Evolutionary conservation across 768 basidiomycete genomes (phyloP).

Genomic region (Amanita thiersii): DNA sequence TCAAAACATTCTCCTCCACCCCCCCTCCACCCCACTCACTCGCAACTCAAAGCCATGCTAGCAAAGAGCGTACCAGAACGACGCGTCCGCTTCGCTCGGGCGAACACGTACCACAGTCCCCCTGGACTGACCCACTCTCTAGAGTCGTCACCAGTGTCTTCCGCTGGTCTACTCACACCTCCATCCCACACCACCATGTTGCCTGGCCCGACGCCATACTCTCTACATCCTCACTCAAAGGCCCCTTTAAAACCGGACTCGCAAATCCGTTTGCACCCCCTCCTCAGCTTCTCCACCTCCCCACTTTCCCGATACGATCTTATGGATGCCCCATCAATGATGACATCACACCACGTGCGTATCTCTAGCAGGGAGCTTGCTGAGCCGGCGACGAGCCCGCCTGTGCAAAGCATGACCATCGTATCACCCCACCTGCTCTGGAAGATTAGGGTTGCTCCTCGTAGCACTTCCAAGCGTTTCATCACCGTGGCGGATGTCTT

Average conservation of each 20-base stretch:
- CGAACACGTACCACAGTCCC: not conserved
- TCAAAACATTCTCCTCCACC: not conserved
- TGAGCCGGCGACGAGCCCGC: slow-evolving; percentile 26
- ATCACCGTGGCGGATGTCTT: slow-evolving; percentile 38
- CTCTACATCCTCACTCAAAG: not conserved
- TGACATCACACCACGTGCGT: slow-evolving; percentile 15
- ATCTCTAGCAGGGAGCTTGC: slow-evolving; percentile 18
- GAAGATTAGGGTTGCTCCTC: slow-evolving; percentile 22
- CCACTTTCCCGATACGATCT: slow-evolving; percentile 22
- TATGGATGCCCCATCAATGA: slow-evolving; percentile 19
- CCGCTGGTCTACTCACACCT: not conserved
- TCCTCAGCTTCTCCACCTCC: slow-evolving; percentile 17
- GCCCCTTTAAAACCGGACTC: not conserved
- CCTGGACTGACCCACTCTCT: not conserved
- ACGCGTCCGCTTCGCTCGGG: slow-evolving; percentile 1
- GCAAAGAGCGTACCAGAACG: not conserved
- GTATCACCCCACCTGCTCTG: slow-evolving; percentile 22
- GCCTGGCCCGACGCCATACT: slow-evolving; percentile 4
- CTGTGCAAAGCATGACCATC: slow-evolving; percentile 20
- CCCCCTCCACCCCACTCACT: not conserved
- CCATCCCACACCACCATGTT: slow-evolving; percentile 1
- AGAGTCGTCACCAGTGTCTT: slow-evolving; percentile 2
- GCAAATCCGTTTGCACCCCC: slow-evolving; percentile 15
- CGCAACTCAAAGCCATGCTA: not conserved
- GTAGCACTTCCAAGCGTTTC: slow-evolving; percentile 15